A percentile compares a stretch with the other conserved stretches of the same genome.
These are phyloP conservation scores for Termitomyces sp. DNA, from an alignment of 768 basidiomycete species.

Conservation along the genomic window DNA sequence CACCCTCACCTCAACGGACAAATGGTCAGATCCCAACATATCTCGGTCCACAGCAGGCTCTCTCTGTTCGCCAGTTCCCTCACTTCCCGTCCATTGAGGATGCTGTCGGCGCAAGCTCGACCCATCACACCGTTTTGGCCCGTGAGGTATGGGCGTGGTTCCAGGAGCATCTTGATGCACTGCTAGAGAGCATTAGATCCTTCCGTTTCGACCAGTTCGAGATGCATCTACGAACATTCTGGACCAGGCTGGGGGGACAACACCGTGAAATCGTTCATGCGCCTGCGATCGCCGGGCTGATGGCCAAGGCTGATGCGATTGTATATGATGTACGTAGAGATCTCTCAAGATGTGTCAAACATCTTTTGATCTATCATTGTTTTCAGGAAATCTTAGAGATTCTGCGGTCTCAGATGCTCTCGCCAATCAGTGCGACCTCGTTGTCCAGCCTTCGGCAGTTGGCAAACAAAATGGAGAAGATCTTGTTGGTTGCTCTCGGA, in stretches of 20 bases:
- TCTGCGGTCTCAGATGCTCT: slow-evolving; percentile 79
- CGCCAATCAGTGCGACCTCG: slow-evolving; percentile 62
- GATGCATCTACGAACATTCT: slow-evolving; percentile 80
- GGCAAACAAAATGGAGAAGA: slow-evolving; percentile 90
- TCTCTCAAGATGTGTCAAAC: neutral
- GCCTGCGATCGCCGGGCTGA: slow-evolving; percentile 80
- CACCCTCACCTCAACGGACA: slow-evolving; percentile 48
- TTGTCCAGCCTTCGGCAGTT: slow-evolving; percentile 71
- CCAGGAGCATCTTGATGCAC: slow-evolving; percentile 81
- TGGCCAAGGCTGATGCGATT: slow-evolving; percentile 87
- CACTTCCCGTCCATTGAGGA: slow-evolving; percentile 86
- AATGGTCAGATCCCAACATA: slow-evolving; percentile 37
- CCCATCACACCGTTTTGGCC: slow-evolving; percentile 75
- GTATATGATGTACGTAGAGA: slow-evolving; percentile 76
- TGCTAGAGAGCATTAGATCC: slow-evolving; percentile 69
- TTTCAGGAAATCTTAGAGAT: slow-evolving; percentile 81
- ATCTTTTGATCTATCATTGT: slow-evolving; percentile 6
- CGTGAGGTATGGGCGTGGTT: slow-evolving; percentile 91
- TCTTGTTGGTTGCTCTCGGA: slow-evolving; percentile 73
- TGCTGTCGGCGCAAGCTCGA: slow-evolving; percentile 67
- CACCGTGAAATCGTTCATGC: slow-evolving; percentile 89
- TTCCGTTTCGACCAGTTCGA: slow-evolving; percentile 90
- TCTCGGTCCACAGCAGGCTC: slow-evolving; percentile 42
- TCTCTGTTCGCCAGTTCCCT: slow-evolving; percentile 70
- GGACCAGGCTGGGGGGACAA: slow-evolving; percentile 65